These are phyloP conservation scores for Gryganskiella cystojenkinii DNA, from an alignment of 192 early-diverging fungal species.

Conservation along the genomic window DNA sequence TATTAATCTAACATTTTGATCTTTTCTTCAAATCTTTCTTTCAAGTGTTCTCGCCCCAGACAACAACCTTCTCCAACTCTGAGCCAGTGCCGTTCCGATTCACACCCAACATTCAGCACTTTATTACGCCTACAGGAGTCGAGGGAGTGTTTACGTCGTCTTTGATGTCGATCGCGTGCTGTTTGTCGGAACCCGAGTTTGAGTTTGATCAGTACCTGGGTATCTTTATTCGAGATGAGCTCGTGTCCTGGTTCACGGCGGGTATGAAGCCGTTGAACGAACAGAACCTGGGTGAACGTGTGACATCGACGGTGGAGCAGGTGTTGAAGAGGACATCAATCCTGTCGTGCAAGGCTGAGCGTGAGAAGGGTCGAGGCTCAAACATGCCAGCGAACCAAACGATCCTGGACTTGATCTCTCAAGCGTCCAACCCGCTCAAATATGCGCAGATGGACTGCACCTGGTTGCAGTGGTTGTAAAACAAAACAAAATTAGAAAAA, in stretches of 20 bases:
- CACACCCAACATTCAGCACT: conserved; percentile 97
- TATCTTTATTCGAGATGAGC: conserved; percentile 95
- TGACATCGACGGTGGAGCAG: conserved; percentile 77
- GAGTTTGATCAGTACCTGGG: conserved; percentile 95
- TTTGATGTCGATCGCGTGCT: conserved; percentile 86
- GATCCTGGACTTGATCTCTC: conserved; percentile 89
- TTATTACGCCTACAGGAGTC: conserved; percentile 92
- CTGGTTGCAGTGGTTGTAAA: conserved; percentile 91
- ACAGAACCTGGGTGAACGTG: conserved; percentile 70
- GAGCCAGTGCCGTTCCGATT: conserved; percentile 98
- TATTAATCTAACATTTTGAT: background rate
- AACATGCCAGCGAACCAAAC: conserved; percentile 81
- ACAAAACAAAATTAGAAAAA: no score
- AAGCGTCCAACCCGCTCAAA: conserved; percentile 92
- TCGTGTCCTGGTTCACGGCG: conserved; percentile 79
- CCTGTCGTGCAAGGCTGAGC: conserved; percentile 78
- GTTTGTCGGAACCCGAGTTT: conserved; percentile 85
- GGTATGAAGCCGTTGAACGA: conserved; percentile 72
- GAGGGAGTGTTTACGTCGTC: conserved; percentile 91
- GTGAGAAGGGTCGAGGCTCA: conserved; percentile 70
- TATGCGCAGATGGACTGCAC: conserved; percentile 94
- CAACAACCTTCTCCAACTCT: conserved; percentile 68
- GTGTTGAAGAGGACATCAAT: conserved; percentile 75
- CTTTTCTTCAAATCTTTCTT: background rate
- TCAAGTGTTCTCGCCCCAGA: conserved; percentile 57